Conservation (phyloP, 768 basidiomycete species). For the Exidia glandulosa region DNA sequence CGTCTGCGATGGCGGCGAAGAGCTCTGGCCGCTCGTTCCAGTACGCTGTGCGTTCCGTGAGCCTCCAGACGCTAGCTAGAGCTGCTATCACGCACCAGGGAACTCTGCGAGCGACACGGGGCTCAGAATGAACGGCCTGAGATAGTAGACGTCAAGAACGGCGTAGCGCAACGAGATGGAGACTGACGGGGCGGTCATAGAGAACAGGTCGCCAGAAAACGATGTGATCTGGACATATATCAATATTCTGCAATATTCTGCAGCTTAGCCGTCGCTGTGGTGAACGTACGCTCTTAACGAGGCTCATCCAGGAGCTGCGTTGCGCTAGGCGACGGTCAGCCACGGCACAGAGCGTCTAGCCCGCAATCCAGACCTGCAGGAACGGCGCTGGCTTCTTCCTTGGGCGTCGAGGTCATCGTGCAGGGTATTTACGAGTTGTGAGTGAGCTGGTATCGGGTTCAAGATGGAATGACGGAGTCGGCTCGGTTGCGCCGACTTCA, state of each 20-base stretch:
- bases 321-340: conserved; percentile 53
- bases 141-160: background rate
- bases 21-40: conserved; percentile 93
- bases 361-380: conserved; percentile 3
- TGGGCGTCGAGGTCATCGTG: too few relatives aligned
- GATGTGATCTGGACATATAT: conserved; percentile 44
- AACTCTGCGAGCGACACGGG: conserved; percentile 88
- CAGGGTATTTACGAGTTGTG: too few relatives aligned
- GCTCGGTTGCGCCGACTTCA: too few relatives aligned
- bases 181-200: conserved; percentile 55
- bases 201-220: conserved; percentile 79
- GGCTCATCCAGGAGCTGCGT: conserved; percentile 78
- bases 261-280: background rate
- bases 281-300: conserved; percentile 60
- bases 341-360: background rate
- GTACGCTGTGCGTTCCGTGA: conserved; percentile 47
- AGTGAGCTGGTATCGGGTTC: too few relatives aligned
- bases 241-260: conserved; percentile 4
- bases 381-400: conserved; percentile 9
- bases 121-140: conserved; percentile 72
- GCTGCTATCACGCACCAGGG: conserved; percentile 41
- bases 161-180: background rate
- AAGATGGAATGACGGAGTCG: too few relatives aligned
- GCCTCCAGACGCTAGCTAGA: conserved; percentile 1
- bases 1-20: conserved; percentile 82